phyloP scores from a whole-genome alignment of 495 filamentous ascomycete species.

The Coniosporium apollinis region DNA sequence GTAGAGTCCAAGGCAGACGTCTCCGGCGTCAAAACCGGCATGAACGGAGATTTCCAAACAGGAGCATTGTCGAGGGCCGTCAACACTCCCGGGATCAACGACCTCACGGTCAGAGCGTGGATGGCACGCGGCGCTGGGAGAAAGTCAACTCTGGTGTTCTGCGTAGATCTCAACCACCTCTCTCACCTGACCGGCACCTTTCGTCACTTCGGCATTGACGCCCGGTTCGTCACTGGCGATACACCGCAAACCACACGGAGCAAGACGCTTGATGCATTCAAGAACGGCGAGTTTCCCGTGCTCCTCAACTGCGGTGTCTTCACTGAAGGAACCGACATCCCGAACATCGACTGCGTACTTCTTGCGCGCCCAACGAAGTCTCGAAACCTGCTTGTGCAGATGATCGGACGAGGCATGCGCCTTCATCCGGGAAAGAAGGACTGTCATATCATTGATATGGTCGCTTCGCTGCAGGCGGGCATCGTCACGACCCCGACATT shows the following conservation, averaged over 20 bases:
- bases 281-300: slow-evolving; percentile 59
- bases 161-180: slow-evolving; percentile 76
- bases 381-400: slow-evolving; percentile 81
- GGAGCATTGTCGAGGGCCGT: slow-evolving; percentile 58
- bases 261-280: slow-evolving; percentile 57
- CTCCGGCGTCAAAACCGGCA: slow-evolving; percentile 42
- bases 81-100: slow-evolving; percentile 62
- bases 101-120: slow-evolving; percentile 74
- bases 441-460: slow-evolving; percentile 96
- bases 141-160: slow-evolving; percentile 84
- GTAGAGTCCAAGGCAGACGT: slow-evolving; percentile 68
- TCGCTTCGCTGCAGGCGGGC: slow-evolving; percentile 60
- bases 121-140: slow-evolving; percentile 50
- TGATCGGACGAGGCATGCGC: slow-evolving; percentile 91
- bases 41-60: slow-evolving; percentile 63
- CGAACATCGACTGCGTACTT: slow-evolving; percentile 88
- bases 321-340: slow-evolving; percentile 93
- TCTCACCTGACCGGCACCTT: slow-evolving; percentile 54
- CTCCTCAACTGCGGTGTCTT: slow-evolving; percentile 93
- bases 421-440: slow-evolving; percentile 63
- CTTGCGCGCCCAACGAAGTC: slow-evolving; percentile 81
- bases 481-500: slow-evolving; percentile 82
- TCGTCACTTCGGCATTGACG: slow-evolving; percentile 61
- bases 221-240: slow-evolving; percentile 64
- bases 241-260: slow-evolving; percentile 48